Base-by-base conservation (phyloP, 108 stramenopile genomes). In the Chaetoceros muelleri region DNA sequence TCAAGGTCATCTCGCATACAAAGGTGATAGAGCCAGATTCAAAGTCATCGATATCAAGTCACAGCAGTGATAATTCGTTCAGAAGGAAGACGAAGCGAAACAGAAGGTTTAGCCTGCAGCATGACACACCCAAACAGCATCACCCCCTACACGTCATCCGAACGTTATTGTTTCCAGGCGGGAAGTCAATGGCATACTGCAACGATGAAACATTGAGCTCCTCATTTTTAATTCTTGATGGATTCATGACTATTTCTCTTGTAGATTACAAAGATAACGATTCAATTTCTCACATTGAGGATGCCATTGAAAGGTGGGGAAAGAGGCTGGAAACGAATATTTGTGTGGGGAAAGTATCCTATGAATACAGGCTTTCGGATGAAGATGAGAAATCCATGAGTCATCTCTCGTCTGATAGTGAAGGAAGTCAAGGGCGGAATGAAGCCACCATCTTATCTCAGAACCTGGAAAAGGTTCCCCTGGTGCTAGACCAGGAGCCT, bases 141-240 rank as follows among this genome's bases (percentile, higher is more conserved):
- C n/a, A n/a, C 13, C 34, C 34, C 34, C 5, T 40, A 5, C 5
- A 40, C 5, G 13, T 40, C 8, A 5, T 40, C 13, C 34, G 13
- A 40, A 40, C 34, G 5, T 13, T 40, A 10, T 40, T 40, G 13
- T 40, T 40, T 13, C 34, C 34, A 40, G 34, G 34, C 5, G 34
- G 34, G 13, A 13, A 5, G 13, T 40, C 34, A 13, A 40, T 40
- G 34, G 34, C 34, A 10, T 40, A 34, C 24, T 62, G 62, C 48
- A 52, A 51, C 16, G 44, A 58, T 0, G 20, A 25, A 17, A 28
- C 19, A 13, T 23, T n/a, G 23, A 21, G 26, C 44, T 28, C 53
- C 27, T 56, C 23, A 29, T 55, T 46, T 24, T 61, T 67, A 52
- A 61, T 71, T 31, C 19, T 78, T 22, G 65, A 70, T 52, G 69